Evolutionary conservation across 2,329 filamentous ascomycete species (phyloP).

Genomic region (Verticillium tricorpus): DNA sequence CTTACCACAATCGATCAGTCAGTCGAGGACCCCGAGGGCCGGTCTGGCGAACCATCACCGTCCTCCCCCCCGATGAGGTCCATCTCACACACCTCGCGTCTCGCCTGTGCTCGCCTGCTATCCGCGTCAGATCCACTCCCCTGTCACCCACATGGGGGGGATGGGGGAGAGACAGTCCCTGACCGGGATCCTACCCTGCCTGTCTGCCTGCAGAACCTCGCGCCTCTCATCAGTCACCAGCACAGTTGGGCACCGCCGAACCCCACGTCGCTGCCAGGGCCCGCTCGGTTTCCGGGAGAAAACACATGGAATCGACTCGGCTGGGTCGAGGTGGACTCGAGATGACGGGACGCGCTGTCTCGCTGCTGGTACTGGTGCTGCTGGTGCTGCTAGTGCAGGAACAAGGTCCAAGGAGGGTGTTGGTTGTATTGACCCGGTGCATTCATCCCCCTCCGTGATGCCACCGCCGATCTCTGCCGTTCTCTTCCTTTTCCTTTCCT

Average conservation of each 20-base stretch:
- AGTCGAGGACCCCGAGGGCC: neutral
- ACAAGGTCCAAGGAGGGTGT: neutral
- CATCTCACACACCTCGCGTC: neutral
- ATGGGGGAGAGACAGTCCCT: neutral
- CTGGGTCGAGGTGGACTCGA: neutral
- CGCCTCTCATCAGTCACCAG: neutral
- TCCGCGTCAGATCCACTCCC: neutral
- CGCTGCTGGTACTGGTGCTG: neutral
- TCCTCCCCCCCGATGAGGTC: neutral
- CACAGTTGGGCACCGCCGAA: neutral
- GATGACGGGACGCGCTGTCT: neutral
- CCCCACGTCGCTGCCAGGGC: neutral
- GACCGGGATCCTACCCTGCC: neutral
- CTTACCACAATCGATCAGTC: neutral
- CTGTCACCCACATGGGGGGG: neutral
- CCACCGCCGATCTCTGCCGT: neutral
- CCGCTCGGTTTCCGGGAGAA: neutral
- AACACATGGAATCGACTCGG: neutral
- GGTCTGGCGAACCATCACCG: neutral
- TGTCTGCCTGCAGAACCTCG: neutral
- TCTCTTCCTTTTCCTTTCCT: conserved; percentile 7
- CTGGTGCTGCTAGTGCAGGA: neutral
- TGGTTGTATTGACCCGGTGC: neutral
- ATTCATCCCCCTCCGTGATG: neutral
- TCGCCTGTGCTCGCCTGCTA: neutral